These are phyloP conservation scores for Tuber brumale DNA, from an alignment of 495 filamentous ascomycete genomes.

Conservation along the genomic window DNA sequence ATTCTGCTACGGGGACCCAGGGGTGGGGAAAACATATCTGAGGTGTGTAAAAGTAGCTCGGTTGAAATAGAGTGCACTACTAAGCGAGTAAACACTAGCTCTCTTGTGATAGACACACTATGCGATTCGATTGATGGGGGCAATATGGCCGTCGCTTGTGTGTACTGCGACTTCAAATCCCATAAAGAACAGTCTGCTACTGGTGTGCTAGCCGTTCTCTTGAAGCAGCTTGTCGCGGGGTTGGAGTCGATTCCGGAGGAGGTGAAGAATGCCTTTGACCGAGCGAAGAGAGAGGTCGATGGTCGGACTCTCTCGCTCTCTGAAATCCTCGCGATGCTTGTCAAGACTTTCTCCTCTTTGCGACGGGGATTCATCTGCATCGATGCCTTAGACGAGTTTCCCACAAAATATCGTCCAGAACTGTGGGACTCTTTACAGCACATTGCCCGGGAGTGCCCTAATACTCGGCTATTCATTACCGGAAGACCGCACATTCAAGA, in stretches of 20 bases:
- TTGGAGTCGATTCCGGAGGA: background rate
- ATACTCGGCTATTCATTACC: too few relatives aligned
- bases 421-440: background rate
- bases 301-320: background rate
- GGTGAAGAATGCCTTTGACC: background rate
- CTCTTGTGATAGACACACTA: background rate
- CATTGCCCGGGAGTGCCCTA: background rate
- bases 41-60: background rate
- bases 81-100: background rate
- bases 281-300: background rate
- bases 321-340: background rate
- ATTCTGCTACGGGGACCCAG: background rate
- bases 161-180: background rate
- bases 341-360: background rate
- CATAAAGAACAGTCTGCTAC: background rate
- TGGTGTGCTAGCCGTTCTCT: background rate
- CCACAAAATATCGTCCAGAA: background rate
- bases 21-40: background rate
- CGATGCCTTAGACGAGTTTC: background rate
- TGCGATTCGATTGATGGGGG: background rate
- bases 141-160: background rate
- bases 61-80: too few relatives aligned
- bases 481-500: too few relatives aligned
- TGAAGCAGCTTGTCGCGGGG: background rate
- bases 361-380: background rate